Conservation (phyloP, 495 filamentous ascomycete genomes). For the Sphaerosporella brunnea region DNA sequence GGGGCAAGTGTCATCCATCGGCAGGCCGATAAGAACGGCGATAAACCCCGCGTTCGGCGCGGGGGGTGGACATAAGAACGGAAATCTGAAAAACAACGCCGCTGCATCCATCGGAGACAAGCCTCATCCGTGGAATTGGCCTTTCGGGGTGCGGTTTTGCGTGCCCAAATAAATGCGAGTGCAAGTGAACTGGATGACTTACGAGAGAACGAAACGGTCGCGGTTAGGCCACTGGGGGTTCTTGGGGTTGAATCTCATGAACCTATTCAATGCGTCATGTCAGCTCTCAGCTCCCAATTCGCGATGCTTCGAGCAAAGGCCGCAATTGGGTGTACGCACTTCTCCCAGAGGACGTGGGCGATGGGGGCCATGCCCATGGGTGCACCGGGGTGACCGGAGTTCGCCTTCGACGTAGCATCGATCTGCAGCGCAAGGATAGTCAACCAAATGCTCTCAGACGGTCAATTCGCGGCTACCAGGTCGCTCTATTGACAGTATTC, state of each 20-base stretch:
- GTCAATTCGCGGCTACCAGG: too few relatives aligned
- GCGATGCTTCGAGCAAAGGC: too few relatives aligned
- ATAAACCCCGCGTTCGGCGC: not conserved
- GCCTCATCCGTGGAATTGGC: not conserved
- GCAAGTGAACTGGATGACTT: slow-evolving; percentile 31
- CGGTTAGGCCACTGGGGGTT: slow-evolving; percentile 93
- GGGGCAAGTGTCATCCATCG: too few relatives aligned
- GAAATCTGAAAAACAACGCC: not conserved
- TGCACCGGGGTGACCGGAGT: slow-evolving; percentile 96
- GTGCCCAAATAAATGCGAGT: not conserved
- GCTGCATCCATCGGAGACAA: too few relatives aligned
- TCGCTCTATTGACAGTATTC: too few relatives aligned
- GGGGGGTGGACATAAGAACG: not conserved
- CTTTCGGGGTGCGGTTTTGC: not conserved
- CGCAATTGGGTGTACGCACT: slow-evolving; percentile 23
- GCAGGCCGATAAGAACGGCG: not conserved
- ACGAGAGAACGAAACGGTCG: slow-evolving; percentile 98
- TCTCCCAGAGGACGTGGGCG: slow-evolving; percentile 95
- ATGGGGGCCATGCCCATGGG: slow-evolving; percentile 98
- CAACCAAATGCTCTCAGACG: too few relatives aligned
- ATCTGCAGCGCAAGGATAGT: slow-evolving; percentile 37
- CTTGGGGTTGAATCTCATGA: slow-evolving; percentile 99
- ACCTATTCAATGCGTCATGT: too few relatives aligned
- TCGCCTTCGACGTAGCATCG: slow-evolving; percentile 91
- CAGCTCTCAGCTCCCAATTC: too few relatives aligned